phyloP scores from a whole-genome alignment of 2,329 filamentous ascomycete genomes.

The Apiospora phragmitis region DNA sequence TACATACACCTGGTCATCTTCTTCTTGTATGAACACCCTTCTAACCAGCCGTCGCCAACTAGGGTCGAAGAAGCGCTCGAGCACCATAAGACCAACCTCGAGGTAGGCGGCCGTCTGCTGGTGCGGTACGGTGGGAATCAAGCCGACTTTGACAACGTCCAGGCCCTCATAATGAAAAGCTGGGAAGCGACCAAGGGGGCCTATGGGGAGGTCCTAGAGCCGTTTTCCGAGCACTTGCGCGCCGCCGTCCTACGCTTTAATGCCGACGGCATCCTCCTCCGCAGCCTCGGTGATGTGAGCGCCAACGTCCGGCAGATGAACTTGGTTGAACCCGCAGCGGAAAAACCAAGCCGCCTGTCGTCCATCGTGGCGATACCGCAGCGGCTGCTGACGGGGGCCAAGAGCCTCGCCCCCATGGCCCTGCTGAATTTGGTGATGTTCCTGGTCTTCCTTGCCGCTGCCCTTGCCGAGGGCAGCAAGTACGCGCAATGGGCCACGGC shows the following conservation, averaged over 20 bases:
- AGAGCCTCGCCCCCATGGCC: neutral
- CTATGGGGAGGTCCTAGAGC: neutral
- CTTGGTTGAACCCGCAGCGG: neutral
- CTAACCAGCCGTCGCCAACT: neutral
- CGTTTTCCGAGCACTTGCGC: neutral
- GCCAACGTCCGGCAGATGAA: neutral
- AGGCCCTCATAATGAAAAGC: neutral
- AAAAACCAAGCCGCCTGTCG: no score
- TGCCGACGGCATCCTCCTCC: neutral
- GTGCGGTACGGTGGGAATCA: neutral
- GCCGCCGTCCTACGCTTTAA: neutral
- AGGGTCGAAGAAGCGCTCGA: neutral
- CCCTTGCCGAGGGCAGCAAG: slow-evolving; percentile 9
- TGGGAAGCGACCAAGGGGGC: neutral
- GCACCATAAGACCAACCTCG: neutral
- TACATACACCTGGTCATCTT: neutral
- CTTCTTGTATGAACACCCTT: neutral
- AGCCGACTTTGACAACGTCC: neutral
- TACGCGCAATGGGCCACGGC: neutral
- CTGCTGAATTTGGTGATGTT: neutral
- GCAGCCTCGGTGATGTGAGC: neutral
- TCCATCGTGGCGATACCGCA: neutral
- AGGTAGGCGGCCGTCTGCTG: neutral
- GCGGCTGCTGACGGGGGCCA: neutral
- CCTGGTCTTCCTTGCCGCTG: neutral